phyloP scores from a whole-genome alignment of 2,329 filamentous ascomycete genomes.

The Dothideomycetidae sp. region DNA sequence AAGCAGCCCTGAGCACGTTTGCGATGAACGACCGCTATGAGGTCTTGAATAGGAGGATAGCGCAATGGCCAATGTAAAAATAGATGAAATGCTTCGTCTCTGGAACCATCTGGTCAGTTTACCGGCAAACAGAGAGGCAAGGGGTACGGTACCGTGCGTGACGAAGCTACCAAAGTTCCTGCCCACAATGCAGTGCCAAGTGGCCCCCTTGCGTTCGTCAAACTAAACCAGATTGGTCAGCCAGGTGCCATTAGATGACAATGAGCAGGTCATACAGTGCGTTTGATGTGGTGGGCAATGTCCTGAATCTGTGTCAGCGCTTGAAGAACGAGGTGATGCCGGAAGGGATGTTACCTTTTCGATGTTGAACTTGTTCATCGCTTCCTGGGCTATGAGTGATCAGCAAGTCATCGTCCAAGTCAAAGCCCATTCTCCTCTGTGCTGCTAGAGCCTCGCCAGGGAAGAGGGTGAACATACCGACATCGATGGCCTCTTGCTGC shows the following conservation, averaged over 20 bases:
- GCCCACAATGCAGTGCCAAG: conserved; percentile 98
- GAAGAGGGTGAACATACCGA: conserved; percentile 71
- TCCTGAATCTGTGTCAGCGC: conserved; percentile 42
- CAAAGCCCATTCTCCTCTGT: too few relatives aligned
- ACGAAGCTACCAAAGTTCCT: conserved; percentile 99
- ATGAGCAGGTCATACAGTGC: conserved; percentile 49
- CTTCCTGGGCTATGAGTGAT: conserved; percentile 45
- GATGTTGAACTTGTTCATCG: conserved; percentile 57
- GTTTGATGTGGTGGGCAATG: conserved; percentile 91
- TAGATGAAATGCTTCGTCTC: conserved; percentile 99
- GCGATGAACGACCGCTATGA: too few relatives aligned
- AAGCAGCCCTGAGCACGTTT: too few relatives aligned
- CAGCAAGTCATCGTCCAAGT: too few relatives aligned
- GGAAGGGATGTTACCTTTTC: conserved; percentile 44
- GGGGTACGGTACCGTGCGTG: conserved; percentile 63
- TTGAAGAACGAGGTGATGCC: background rate
- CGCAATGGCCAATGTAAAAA: conserved; percentile 97
- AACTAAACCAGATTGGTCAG: conserved; percentile 50
- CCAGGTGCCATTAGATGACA: background rate
- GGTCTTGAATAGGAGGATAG: conserved; percentile 97
- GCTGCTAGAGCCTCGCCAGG: too few relatives aligned
- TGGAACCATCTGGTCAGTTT: conserved; percentile 29
- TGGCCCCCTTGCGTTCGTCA: conserved; percentile 89
- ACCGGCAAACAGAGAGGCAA: background rate
- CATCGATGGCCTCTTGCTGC: conserved; percentile 89